phyloP scores from a whole-genome alignment of 768 basidiomycete species.

The Suillus subluteus region DNA sequence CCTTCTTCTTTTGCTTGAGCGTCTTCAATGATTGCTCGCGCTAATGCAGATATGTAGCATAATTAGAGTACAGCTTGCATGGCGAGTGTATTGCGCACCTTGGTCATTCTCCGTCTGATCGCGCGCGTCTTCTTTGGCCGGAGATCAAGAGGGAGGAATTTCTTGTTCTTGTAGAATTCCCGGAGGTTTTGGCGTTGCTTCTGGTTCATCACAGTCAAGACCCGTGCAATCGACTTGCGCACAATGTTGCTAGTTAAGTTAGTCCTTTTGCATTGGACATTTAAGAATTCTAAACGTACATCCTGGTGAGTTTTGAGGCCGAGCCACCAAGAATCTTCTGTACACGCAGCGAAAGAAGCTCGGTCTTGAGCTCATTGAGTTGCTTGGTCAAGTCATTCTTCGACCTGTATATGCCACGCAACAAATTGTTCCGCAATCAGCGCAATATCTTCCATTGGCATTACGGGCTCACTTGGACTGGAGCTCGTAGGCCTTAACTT shows the following conservation, averaged over 20 bases:
- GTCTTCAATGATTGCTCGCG: slow-evolving; percentile 87
- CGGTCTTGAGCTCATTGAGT: slow-evolving; percentile 90
- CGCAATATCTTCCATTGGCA: background rate
- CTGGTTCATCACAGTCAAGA: slow-evolving; percentile 98
- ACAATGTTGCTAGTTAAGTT: slow-evolving; percentile 71
- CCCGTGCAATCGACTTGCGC: slow-evolving; percentile 98
- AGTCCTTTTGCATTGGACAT: background rate
- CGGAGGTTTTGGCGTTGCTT: slow-evolving; percentile 96
- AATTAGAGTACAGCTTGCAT: slow-evolving; percentile 2
- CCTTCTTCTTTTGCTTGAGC: slow-evolving; percentile 92
- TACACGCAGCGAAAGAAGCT: slow-evolving; percentile 92
- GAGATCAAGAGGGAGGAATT: slow-evolving; percentile 95
- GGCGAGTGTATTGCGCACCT: slow-evolving; percentile 51
- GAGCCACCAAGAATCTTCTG: slow-evolving; percentile 98
- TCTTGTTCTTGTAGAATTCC: slow-evolving; percentile 98
- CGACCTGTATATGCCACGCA: slow-evolving; percentile 55
- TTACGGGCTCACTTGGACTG: slow-evolving; percentile 79
- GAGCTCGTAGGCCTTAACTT: slow-evolving; percentile 96
- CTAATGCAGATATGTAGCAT: slow-evolving; percentile 41
- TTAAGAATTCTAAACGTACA: slow-evolving; percentile 58
- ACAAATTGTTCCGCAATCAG: slow-evolving; percentile 16
- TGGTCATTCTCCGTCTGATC: slow-evolving; percentile 92
- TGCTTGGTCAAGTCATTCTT: slow-evolving; percentile 97
- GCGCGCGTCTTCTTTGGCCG: slow-evolving; percentile 98
- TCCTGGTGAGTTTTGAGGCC: slow-evolving; percentile 94